Percentiles rank a stretch among this genome's conserved stretches.
Conservation (phyloP, 2,329 filamentous ascomycete species). For the Elsinoe fawcettii region DNA sequence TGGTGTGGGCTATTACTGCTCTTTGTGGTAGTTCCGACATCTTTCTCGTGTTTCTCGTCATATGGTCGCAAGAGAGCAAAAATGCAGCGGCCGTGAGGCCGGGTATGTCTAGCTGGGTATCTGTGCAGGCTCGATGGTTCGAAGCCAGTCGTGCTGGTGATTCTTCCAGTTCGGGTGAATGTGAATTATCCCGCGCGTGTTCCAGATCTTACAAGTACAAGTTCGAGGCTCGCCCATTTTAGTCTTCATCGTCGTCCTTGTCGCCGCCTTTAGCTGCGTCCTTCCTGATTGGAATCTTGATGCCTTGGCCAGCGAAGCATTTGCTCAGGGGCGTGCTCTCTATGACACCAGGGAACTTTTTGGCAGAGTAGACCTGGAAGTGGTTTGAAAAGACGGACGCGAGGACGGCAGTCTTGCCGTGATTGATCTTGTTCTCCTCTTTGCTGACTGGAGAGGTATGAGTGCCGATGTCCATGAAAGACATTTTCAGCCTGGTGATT, state of each 20-base stretch:
- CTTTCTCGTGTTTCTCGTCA: conserved; percentile 5
- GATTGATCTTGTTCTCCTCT: conserved; percentile 53
- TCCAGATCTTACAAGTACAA: neutral
- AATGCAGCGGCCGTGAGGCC: neutral
- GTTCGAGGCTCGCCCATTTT: neutral
- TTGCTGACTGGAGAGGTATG: conserved; percentile 22
- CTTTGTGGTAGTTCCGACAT: neutral
- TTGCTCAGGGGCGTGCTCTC: conserved; percentile 89
- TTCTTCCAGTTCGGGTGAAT: too few relatives aligned
- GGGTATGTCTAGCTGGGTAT: neutral
- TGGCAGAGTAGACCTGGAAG: conserved; percentile 92
- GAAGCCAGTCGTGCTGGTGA: neutral
- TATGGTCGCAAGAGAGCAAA: neutral
- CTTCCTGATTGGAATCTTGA: conserved; percentile 94
- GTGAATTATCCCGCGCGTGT: neutral
- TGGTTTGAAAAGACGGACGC: conserved; percentile 78
- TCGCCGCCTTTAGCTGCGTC: conserved; percentile 53
- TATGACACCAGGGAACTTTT: conserved; percentile 96
- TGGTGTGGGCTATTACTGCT: conserved; percentile 2
- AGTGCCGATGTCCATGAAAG: conserved; percentile 76
- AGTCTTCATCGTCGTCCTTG: conserved; percentile 39
- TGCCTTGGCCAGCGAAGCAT: conserved; percentile 84
- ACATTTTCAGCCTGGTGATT: conserved; percentile 52
- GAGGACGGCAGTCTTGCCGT: conserved; percentile 69
- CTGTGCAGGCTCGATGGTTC: neutral